A percentile compares a stretch with the other conserved stretches of the same genome.
phyloP scores from a whole-genome alignment of 202 grass and related monocot genomes.

The Saccharum hybrid region DNA sequence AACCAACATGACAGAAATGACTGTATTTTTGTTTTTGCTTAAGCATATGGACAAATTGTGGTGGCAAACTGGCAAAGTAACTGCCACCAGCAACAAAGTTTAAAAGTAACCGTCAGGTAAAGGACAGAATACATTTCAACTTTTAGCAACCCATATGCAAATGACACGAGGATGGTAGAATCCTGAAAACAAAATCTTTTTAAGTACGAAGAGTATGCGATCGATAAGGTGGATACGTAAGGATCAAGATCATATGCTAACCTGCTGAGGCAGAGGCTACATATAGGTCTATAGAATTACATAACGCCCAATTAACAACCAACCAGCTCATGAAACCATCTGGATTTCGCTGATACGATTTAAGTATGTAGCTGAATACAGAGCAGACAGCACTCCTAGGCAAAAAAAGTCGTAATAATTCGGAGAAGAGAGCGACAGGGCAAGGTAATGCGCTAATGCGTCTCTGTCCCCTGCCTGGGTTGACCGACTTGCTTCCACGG shows the following conservation, averaged over 20 bases:
- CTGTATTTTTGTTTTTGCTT: no score
- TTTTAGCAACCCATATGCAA: background rate
- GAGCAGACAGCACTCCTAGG: background rate
- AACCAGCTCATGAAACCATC: background rate
- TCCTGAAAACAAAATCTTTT: background rate
- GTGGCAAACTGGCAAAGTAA: background rate
- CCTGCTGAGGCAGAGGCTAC: background rate
- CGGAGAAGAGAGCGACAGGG: background rate
- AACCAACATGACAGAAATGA: background rate
- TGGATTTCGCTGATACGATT: background rate
- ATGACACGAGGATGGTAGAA: background rate
- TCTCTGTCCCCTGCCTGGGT: background rate
- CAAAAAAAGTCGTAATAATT: background rate
- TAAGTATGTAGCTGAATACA: background rate
- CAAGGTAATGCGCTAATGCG: background rate
- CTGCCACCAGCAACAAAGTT: background rate
- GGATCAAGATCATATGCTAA: background rate
- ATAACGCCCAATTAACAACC: background rate
- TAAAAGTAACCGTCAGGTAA: conserved; percentile 13
- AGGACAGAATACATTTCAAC: background rate
- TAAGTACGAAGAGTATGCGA: no score
- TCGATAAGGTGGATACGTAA: background rate
- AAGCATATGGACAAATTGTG: background rate
- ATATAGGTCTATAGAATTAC: background rate
- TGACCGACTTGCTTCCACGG: background rate